Percentiles rank a stretch among this genome's conserved stretches.
These are phyloP conservation scores for Suillus placidus DNA, from an alignment of 768 basidiomycete genomes.

Conservation along the genomic window DNA sequence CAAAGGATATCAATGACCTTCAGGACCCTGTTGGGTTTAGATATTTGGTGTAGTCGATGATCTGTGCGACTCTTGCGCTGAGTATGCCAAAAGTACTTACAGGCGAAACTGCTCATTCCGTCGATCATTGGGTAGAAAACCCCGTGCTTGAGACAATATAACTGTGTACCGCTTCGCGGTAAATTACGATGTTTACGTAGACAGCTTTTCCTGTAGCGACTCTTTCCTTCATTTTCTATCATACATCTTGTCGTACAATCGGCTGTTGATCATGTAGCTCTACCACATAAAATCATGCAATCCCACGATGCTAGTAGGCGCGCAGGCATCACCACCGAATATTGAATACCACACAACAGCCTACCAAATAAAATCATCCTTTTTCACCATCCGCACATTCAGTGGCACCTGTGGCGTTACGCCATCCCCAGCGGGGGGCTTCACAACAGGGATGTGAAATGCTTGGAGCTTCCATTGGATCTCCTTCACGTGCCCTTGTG, in stretches of 20 bases:
- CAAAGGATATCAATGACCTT: neutral
- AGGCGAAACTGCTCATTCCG: neutral
- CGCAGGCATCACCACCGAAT: neutral
- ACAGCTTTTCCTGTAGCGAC: neutral
- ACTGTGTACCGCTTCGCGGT: neutral
- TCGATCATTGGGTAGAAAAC: neutral
- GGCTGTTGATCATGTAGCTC: neutral
- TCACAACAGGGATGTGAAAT: conserved; percentile 31
- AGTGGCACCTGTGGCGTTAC: conserved; percentile 16
- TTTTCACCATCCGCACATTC: neutral
- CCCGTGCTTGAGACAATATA: neutral
- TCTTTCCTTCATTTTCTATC: neutral
- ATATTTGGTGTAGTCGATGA: neutral
- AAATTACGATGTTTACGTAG: neutral
- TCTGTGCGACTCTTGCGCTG: neutral
- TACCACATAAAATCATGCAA: neutral
- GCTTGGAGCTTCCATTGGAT: conserved; percentile 29
- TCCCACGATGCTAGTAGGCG: neutral
- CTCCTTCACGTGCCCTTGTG: conserved; percentile 22
- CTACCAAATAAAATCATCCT: conserved; percentile 2
- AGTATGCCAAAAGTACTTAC: too few relatives aligned
- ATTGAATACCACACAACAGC: neutral
- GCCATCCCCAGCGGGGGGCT: conserved; percentile 25
- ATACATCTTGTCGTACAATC: neutral
- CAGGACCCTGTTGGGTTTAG: neutral